A percentile compares a stretch with the other conserved stretches of the same genome.
These are phyloP conservation scores for Phytophthora tentaculata DNA, from an alignment of 352 stramenopile genomes.

Conservation along the genomic window DNA sequence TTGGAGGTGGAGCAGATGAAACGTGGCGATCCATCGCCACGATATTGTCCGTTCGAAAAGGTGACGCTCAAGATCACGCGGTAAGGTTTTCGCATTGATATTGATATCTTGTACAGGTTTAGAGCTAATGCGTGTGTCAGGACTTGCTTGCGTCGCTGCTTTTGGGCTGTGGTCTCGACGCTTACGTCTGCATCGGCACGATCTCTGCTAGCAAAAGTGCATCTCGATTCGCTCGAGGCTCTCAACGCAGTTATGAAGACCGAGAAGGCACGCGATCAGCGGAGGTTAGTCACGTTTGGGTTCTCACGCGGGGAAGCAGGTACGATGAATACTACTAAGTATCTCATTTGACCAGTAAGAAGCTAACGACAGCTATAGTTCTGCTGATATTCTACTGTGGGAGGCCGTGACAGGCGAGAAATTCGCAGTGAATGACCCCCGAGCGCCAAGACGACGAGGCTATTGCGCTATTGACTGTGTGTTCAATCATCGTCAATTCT, in stretches of 20 bases:
- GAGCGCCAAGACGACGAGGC: constrained; percentile 28
- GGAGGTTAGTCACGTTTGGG: constrained; percentile 82
- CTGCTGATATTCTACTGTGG: constrained; percentile 63
- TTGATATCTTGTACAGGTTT: too few species aligned
- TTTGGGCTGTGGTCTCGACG: constrained; percentile 88
- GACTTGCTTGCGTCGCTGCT: constrained; percentile 87
- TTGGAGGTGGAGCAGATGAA: constrained; percentile 69
- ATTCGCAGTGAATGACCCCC: constrained; percentile 35
- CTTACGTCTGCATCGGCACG: constrained; percentile 88
- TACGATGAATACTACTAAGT: constrained; percentile 3
- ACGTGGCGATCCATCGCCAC: constrained; percentile 79
- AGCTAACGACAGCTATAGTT: constrained; percentile 9
- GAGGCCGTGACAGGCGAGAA: constrained; percentile 75
- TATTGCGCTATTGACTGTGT: constrained; percentile 85
- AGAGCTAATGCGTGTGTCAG: constrained; percentile 31
- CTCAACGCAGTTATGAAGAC: constrained; percentile 24
- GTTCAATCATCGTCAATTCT: constrained; percentile 80
- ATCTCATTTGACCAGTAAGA: too few species aligned
- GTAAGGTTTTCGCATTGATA: constrained; percentile 41
- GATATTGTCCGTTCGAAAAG: constrained; percentile 75
- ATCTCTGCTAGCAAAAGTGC: constrained; percentile 48
- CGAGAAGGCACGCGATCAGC: constrained; percentile 6
- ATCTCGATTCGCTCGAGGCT: constrained; percentile 25
- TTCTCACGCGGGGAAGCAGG: constrained; percentile 59
- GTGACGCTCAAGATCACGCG: constrained; percentile 86